Conservation (phyloP, 2,329 filamentous ascomycete species). For the Cercospora citrullina region DNA sequence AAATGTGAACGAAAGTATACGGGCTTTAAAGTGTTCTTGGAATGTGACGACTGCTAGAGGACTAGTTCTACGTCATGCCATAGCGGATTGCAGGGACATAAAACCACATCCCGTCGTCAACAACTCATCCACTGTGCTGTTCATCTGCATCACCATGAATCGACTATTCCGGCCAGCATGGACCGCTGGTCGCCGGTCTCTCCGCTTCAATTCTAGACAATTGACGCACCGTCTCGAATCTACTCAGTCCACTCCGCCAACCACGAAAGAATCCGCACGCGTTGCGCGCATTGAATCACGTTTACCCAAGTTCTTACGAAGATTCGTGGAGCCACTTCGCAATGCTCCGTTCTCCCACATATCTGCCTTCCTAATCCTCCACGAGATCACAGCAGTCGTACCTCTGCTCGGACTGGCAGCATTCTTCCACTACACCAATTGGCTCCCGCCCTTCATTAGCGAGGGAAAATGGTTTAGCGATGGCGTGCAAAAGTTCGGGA, state of each 20-base stretch:
- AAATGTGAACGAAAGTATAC: not conserved
- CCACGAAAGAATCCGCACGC: conserved; percentile 26
- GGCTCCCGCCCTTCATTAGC: conserved; percentile 62
- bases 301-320: conserved; percentile 66
- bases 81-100: not conserved
- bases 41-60: not conserved
- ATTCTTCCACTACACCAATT: conserved; percentile 76
- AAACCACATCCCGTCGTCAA: not conserved
- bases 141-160: conserved; percentile 7
- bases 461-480: conserved; percentile 58
- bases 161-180: conserved; percentile 5
- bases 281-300: conserved; percentile 42
- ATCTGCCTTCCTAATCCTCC: conserved; percentile 81
- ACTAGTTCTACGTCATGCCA: not conserved
- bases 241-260: not conserved
- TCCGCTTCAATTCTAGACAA: not conserved
- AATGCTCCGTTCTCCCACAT: conserved; percentile 79
- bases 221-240: conserved; percentile 2
- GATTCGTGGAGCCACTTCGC: conserved; percentile 68
- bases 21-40: not conserved
- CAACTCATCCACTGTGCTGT: not conserved
- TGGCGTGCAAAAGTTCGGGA: conserved; percentile 72
- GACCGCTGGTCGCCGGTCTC: conserved; percentile 1
- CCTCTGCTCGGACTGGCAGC: conserved; percentile 74
- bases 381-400: conserved; percentile 85